Conservation (phyloP, 805 yeast species). For the Alloascoidea africana region DNA sequence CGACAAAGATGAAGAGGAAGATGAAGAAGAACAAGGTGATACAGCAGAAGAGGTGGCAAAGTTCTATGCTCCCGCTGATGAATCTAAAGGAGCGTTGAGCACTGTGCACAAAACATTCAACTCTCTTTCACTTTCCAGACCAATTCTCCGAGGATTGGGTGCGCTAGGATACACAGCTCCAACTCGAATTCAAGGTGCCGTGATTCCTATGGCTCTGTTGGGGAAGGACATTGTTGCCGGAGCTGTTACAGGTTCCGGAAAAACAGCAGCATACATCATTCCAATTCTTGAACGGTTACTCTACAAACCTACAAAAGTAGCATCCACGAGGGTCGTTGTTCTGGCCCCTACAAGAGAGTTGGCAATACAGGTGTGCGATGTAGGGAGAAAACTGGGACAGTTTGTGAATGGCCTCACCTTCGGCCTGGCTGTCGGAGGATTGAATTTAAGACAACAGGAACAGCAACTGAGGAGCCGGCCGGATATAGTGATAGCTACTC, state of each 20-base stretch:
- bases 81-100: slow-evolving; percentile 35
- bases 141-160: slow-evolving; percentile 70
- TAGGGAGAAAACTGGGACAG: slow-evolving; percentile 71
- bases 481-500: slow-evolving; percentile 94
- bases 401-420: slow-evolving; percentile 65
- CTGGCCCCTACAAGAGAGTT: slow-evolving; percentile 95
- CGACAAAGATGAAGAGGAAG: slow-evolving; percentile 15
- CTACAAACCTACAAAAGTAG: slow-evolving; percentile 73
- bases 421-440: slow-evolving; percentile 97
- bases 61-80: slow-evolving; percentile 49
- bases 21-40: slow-evolving; percentile 33
- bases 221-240: slow-evolving; percentile 98
- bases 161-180: slow-evolving; percentile 78
- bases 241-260: slow-evolving; percentile 99
- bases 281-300: slow-evolving; percentile 88
- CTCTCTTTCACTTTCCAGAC: slow-evolving; percentile 72
- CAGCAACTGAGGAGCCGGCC: slow-evolving; percentile 87
- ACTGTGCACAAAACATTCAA: slow-evolving; percentile 53
- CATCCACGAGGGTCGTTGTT: slow-evolving; percentile 83
- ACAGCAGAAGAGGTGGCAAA: slow-evolving; percentile 72
- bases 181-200: slow-evolving; percentile 85
- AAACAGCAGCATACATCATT: slow-evolving; percentile 95
- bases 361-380: slow-evolving; percentile 92
- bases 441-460: slow-evolving; percentile 89
- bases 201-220: slow-evolving; percentile 82